A percentile compares a stretch with the other conserved stretches of the same genome.
Conservation (phyloP, 2,329 filamentous ascomycete genomes). For the Nakataea oryzae region DNA sequence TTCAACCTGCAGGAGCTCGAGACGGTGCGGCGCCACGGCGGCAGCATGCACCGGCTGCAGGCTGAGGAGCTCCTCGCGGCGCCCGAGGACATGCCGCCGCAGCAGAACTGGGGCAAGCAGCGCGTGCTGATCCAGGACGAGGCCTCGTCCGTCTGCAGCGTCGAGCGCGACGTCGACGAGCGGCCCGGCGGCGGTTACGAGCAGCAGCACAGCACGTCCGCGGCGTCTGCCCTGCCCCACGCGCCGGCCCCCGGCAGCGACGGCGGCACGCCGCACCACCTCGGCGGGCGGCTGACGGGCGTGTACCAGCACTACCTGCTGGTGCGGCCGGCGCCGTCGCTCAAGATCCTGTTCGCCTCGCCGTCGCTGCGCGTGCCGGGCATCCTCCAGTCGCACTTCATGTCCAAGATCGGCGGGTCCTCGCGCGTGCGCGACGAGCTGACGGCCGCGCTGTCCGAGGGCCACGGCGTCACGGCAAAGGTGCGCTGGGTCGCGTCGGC, state of each 20-base stretch:
- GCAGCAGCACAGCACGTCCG: background rate
- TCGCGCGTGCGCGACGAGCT: conserved; percentile 35
- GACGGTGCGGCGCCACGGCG: conserved; percentile 51
- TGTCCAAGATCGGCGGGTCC: conserved; percentile 41
- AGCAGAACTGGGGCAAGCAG: conserved; percentile 26
- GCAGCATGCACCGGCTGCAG: conserved; percentile 44
- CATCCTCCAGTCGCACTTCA: conserved; percentile 51
- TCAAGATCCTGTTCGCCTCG: conserved; percentile 60
- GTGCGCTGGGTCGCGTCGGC: conserved; percentile 53
- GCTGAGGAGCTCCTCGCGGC: conserved; percentile 25
- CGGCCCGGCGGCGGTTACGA: too few species aligned
- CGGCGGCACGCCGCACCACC: too few species aligned
- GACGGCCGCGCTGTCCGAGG: conserved; percentile 50
- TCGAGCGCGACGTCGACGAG: conserved; percentile 3
- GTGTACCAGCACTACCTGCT: conserved; percentile 50
- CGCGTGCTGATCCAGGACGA: conserved; percentile 29
- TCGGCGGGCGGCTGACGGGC: conserved; percentile 21
- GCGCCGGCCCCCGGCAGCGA: background rate
- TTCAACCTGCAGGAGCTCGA: conserved; percentile 58
- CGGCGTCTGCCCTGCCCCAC: background rate
- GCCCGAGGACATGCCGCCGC: conserved; percentile 19
- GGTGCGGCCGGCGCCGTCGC: conserved; percentile 52
- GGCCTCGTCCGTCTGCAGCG: conserved; percentile 11
- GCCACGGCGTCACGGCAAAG: conserved; percentile 63
- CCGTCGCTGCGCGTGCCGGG: conserved; percentile 57